Percentiles rank a stretch among this genome's conserved stretches.
These are phyloP conservation scores for Berberis thunbergii DNA, from an alignment of 164 flowering plant genomes.

Conservation along the genomic window DNA sequence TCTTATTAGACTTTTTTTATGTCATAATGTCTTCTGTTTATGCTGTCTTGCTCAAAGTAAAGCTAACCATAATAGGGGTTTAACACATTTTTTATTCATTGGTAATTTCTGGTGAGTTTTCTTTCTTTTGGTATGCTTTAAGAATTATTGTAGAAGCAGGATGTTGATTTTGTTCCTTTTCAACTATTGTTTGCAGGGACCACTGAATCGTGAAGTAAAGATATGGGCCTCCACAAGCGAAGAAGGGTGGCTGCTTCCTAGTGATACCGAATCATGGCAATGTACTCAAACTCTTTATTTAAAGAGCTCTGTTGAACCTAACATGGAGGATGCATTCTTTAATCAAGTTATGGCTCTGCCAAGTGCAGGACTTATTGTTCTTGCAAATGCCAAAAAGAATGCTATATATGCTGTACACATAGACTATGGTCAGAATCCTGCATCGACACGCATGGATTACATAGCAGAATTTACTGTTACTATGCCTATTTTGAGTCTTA, in stretches of 20 bases:
- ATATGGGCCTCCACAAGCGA: conserved; percentile 78
- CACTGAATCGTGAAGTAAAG: conserved; percentile 71
- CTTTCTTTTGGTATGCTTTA: no score
- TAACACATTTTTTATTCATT: no score
- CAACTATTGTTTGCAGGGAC: conserved; percentile 47
- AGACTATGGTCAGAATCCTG: conserved; percentile 76
- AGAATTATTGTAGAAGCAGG: no score
- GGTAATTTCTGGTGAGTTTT: no score
- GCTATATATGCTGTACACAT: conserved; percentile 89
- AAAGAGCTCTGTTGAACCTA: conserved; percentile 58
- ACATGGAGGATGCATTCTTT: conserved; percentile 74
- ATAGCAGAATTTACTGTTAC: conserved; percentile 25
- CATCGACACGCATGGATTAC: conserved; percentile 75
- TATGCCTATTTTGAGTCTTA: conserved; percentile 94
- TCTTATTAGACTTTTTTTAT: not conserved
- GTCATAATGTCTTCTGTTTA: not conserved
- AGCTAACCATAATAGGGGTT: no score
- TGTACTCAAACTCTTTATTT: conserved; percentile 82
- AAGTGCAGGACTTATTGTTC: conserved; percentile 57
- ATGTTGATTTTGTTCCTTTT: not conserved
- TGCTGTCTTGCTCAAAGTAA: no score
- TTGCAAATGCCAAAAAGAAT: conserved; percentile 86
- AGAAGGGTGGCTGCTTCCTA: conserved; percentile 26
- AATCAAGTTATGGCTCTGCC: conserved; percentile 82
- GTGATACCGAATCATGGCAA: conserved; percentile 78